Evolutionary conservation across 2,329 filamentous ascomycete species (phyloP).

Genomic region (Cladosporium oxysporum): DNA sequence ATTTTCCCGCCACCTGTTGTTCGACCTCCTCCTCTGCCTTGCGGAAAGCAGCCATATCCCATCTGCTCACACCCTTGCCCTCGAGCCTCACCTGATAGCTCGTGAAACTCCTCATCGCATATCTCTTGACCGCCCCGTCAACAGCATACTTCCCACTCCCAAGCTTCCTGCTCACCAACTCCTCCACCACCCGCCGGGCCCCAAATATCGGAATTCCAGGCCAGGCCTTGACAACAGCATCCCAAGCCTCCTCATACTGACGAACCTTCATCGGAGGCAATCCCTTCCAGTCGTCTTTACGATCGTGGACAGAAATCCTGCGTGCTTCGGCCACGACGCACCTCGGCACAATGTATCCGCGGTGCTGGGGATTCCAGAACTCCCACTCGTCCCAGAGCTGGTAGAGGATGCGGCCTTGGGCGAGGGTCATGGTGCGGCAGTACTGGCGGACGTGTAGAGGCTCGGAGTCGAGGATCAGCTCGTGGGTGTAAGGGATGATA

Average conservation of each 20-base stretch:
- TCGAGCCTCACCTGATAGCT: constrained; percentile 6
- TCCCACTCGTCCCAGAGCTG: constrained; percentile 2
- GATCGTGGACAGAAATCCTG: neutral
- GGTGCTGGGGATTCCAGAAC: neutral
- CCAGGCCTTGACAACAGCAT: neutral
- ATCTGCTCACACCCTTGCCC: neutral
- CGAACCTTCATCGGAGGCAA: neutral
- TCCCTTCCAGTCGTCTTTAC: neutral
- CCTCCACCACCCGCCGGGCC: constrained; percentile 4
- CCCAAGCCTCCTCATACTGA: constrained; percentile 6
- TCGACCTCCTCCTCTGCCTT: neutral
- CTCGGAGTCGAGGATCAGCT: neutral
- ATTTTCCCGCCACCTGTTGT: neutral
- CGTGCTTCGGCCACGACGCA: neutral
- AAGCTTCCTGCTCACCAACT: neutral
- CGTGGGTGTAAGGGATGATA: neutral
- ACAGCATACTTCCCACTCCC: neutral
- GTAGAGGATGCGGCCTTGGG: constrained; percentile 15
- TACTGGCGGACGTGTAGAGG: neutral
- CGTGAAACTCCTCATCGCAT: constrained; percentile 4
- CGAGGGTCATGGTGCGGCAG: constrained; percentile 14
- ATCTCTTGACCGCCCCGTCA: constrained; percentile 6
- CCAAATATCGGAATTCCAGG: constrained; percentile 7
- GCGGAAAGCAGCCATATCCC: neutral
- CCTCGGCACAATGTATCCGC: neutral